Percentiles rank a stretch among this genome's conserved stretches.
Evolutionary conservation across 2,329 filamentous ascomycete species (phyloP).

Genomic region (Talaromyces sp.): DNA sequence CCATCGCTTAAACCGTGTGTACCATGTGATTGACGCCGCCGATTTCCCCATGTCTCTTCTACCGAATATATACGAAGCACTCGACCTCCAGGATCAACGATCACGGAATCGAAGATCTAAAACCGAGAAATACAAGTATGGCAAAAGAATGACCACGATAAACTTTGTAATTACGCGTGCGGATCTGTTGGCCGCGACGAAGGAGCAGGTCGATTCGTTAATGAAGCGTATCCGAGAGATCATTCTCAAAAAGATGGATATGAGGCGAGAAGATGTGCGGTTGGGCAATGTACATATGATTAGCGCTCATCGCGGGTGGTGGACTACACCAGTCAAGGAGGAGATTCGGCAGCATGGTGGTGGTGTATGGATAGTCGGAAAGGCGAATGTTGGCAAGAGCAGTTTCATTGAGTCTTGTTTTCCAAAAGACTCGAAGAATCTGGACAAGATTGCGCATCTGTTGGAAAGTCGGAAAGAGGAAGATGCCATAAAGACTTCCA

Average conservation of each 20-base stretch:
- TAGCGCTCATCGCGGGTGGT: conserved; percentile 83
- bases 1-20: conserved; percentile 87
- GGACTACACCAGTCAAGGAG: conserved; percentile 81
- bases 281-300: conserved; percentile 84
- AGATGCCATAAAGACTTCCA: conserved; percentile 18
- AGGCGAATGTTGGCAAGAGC: conserved; percentile 96
- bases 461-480: conserved; percentile 27
- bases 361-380: conserved; percentile 94
- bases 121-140: conserved; percentile 60
- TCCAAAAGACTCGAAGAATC: conserved; percentile 63
- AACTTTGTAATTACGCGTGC: conserved; percentile 89
- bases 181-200: conserved; percentile 78
- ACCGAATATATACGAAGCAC: conserved; percentile 66
- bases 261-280: conserved; percentile 65
- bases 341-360: conserved; percentile 81
- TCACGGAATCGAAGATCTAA: conserved; percentile 76
- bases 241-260: conserved; percentile 71
- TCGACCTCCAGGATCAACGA: conserved; percentile 70
- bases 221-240: conserved; percentile 82
- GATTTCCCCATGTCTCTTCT: conserved; percentile 95
- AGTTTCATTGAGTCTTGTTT: conserved; percentile 83
- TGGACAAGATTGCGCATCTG: conserved; percentile 35
- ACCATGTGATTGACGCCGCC: conserved; percentile 90
- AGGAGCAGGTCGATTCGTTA: conserved; percentile 76
- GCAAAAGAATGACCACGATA: conserved; percentile 71